These are phyloP conservation scores for Monilinia aucupariae DNA, from an alignment of 2,329 filamentous ascomycete species.

Conservation along the genomic window DNA sequence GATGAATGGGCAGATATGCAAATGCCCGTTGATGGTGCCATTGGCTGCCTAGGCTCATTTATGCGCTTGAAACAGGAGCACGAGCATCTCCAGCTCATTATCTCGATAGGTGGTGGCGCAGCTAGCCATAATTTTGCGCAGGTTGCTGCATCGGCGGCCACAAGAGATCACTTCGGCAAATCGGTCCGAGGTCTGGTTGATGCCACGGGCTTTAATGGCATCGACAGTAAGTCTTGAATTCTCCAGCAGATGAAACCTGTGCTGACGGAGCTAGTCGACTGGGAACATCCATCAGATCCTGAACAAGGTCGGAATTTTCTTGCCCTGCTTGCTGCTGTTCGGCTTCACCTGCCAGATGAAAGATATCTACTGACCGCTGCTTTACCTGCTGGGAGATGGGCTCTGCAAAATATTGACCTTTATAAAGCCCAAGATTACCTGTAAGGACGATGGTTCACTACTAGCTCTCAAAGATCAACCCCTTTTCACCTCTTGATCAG, in stretches of 20 bases:
- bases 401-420: slow-evolving; percentile 65
- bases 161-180: slow-evolving; percentile 64
- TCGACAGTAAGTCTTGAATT: slow-evolving; percentile 58
- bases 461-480: not conserved
- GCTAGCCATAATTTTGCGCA: slow-evolving; percentile 62
- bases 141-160: slow-evolving; percentile 56
- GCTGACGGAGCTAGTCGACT: slow-evolving; percentile 55
- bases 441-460: slow-evolving; percentile 1
- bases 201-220: slow-evolving; percentile 65
- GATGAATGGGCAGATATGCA: slow-evolving; percentile 73
- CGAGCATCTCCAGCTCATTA: slow-evolving; percentile 64
- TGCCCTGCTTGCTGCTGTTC: slow-evolving; percentile 59
- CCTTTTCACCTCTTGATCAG: not conserved
- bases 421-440: slow-evolving; percentile 57
- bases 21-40: slow-evolving; percentile 65
- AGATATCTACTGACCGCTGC: slow-evolving; percentile 66
- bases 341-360: slow-evolving; percentile 62
- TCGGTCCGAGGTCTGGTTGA: slow-evolving; percentile 63
- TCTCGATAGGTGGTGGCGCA: slow-evolving; percentile 67
- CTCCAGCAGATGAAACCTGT: not conserved
- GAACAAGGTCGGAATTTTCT: slow-evolving; percentile 67
- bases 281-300: slow-evolving; percentile 66
- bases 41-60: slow-evolving; percentile 68
- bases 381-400: slow-evolving; percentile 61
- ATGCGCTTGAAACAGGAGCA: slow-evolving; percentile 67